Conservation (phyloP, 1,139 yeast species). For the Suhomyces bribrorum region DNA sequence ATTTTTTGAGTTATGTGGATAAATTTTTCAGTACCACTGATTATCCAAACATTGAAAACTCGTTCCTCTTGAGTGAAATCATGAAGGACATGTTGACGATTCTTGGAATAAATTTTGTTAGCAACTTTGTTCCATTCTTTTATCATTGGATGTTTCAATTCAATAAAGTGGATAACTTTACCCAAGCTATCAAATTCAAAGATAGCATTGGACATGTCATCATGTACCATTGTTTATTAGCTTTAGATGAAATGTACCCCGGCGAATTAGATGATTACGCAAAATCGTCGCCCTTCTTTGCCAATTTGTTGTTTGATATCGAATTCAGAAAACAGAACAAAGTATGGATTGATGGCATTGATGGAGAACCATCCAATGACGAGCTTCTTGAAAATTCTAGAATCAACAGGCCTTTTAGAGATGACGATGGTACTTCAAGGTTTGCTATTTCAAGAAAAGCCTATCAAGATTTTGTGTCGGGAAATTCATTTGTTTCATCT, state of each 20-base stretch:
- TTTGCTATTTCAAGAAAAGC: conserved; percentile 19
- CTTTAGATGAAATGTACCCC: conserved; percentile 34
- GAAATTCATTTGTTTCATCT: conserved; percentile 30
- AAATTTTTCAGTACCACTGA: conserved; percentile 30
- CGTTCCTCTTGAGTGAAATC: conserved; percentile 25
- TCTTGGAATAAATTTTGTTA: conserved; percentile 49
- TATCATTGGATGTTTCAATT: conserved; percentile 44
- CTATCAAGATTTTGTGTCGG: conserved; percentile 35
- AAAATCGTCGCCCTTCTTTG: conserved; percentile 26
- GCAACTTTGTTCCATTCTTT: conserved; percentile 50
- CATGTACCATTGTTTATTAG: conserved; percentile 27
- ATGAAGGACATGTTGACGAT: conserved; percentile 32
- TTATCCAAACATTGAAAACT: conserved; percentile 24
- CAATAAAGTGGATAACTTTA: conserved; percentile 15
- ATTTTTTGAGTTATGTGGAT: conserved; percentile 36
- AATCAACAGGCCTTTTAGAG: conserved; percentile 8
- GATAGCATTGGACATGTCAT: conserved; percentile 41
- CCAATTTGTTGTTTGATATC: conserved; percentile 29
- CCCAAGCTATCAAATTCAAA: conserved; percentile 20
- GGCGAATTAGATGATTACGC: conserved; percentile 29
- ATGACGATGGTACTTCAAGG: conserved; percentile 9
- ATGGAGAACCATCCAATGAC: conserved; percentile 21
- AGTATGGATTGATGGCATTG: conserved; percentile 35
- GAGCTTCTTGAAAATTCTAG: conserved; percentile 16
- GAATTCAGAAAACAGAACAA: conserved; percentile 28